Conservation (phyloP, 805 yeast genomes). For the Dipodascopsis uninucleata region DNA sequence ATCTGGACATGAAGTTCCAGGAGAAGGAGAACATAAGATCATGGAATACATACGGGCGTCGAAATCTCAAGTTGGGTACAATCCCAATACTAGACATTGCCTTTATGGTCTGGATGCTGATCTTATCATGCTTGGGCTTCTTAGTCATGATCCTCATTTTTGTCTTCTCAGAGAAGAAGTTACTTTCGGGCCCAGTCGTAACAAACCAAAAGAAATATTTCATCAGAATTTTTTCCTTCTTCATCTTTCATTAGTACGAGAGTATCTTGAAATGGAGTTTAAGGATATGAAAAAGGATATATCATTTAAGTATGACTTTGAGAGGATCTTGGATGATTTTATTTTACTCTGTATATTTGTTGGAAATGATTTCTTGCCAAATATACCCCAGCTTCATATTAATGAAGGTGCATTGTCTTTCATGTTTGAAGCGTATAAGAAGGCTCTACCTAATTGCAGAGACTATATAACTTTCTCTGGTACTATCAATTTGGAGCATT, state of each 20-base stretch:
- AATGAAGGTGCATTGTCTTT: conserved; percentile 97
- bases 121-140: conserved; percentile 86
- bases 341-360: conserved; percentile 88
- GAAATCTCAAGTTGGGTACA: conserved; percentile 68
- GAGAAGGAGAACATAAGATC: conserved; percentile 97
- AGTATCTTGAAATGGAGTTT: conserved; percentile 85
- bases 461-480: conserved; percentile 87
- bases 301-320: conserved; percentile 72
- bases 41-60: conserved; percentile 84
- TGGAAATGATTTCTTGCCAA: conserved; percentile 97
- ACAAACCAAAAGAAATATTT: conserved; percentile 48
- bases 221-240: conserved; percentile 78
- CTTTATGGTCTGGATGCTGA: conserved; percentile 96
- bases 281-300: conserved; percentile 60
- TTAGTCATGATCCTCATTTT: conserved; percentile 93
- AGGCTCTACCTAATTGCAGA: conserved; percentile 64
- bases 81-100: conserved; percentile 85
- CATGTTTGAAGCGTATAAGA: conserved; percentile 81
- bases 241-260: conserved; percentile 84
- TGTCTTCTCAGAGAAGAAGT: conserved; percentile 94
- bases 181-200: conserved; percentile 55
- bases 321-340: conserved; percentile 85
- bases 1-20: conserved; percentile 95
- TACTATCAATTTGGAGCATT: conserved; percentile 66
- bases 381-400: conserved; percentile 86